Percentiles rank a stretch among this genome's conserved stretches.
Evolutionary conservation across 805 yeast species (phyloP).

Genomic region (Yamadazyma scolyti): DNA sequence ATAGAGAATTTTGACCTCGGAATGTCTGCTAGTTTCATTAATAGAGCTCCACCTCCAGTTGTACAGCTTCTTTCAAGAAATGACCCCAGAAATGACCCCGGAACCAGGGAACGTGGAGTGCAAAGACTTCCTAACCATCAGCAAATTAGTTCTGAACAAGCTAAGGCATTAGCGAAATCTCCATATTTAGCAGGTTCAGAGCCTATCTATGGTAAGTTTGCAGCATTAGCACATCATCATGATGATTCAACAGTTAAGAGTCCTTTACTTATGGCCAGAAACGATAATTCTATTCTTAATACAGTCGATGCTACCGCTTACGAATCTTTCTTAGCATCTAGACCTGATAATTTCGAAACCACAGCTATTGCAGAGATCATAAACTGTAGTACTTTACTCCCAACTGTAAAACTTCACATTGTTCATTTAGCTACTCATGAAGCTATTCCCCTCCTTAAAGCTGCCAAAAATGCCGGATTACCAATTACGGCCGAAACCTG

Average conservation of each 20-base stretch:
- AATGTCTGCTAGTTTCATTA: conserved; percentile 37
- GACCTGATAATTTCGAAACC: conserved; percentile 87
- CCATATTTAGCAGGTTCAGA: conserved; percentile 57
- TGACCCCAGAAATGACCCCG: no score
- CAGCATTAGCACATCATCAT: conserved; percentile 34
- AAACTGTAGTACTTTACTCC: conserved; percentile 52
- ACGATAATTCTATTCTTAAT: conserved; percentile 35
- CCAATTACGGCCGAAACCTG: conserved; percentile 89
- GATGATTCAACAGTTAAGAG: conserved; percentile 4
- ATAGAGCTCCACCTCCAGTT: conserved; percentile 37
- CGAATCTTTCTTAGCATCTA: conserved; percentile 69
- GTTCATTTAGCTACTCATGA: conserved; percentile 87
- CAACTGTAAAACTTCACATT: conserved; percentile 72
- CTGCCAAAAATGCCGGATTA: conserved; percentile 57
- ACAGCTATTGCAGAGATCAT: conserved; percentile 77
- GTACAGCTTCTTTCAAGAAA: conserved; percentile 22
- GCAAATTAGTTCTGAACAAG: conserved; percentile 48
- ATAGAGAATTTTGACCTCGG: conserved; percentile 33
- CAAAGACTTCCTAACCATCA: conserved; percentile 23
- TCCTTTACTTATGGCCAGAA: conserved; percentile 38
- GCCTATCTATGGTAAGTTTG: conserved; percentile 48
- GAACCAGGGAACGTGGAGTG: conserved; percentile 6
- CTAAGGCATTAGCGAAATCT: conserved; percentile 50
- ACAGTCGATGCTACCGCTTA: conserved; percentile 61
- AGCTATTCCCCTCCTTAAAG: conserved; percentile 68